A percentile compares a stretch with the other conserved stretches of the same genome.
phyloP scores from a whole-genome alignment of 441 rosid genomes.

The Breynia disticha region DNA sequence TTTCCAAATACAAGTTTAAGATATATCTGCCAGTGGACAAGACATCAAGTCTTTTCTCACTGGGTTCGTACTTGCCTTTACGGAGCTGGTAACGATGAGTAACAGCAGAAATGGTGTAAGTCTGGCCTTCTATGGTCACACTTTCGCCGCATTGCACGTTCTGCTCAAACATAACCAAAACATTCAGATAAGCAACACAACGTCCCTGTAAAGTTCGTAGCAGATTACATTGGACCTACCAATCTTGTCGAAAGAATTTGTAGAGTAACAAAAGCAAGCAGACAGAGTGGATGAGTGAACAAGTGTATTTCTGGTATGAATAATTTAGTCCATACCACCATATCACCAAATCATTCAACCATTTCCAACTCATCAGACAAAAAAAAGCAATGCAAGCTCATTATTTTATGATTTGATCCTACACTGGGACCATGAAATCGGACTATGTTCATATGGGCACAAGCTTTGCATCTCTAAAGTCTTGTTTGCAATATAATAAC shows the following conservation, averaged over 20 bases:
- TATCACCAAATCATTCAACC: no score
- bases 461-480: neutral
- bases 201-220: neutral
- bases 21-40: constrained; percentile 78
- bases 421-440: constrained; percentile 8
- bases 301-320: neutral
- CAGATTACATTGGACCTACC: constrained; percentile 11
- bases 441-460: neutral
- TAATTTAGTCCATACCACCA: neutral
- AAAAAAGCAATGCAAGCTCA: neutral
- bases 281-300: constrained; percentile 14
- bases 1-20: constrained; percentile 63
- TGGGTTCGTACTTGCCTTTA: constrained; percentile 77
- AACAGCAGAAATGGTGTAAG: constrained; percentile 67
- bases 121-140: constrained; percentile 79
- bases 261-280: constrained; percentile 5
- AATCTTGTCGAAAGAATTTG: constrained; percentile 11
- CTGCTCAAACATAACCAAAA: constrained; percentile 29
- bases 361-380: constrained; percentile 14
- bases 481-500: no score
- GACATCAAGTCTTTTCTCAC: constrained; percentile 82
- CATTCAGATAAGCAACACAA: constrained; percentile 1
- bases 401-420: constrained; percentile 4
- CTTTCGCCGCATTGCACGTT: constrained; percentile 83
- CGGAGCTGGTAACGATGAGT: constrained; percentile 83